These are phyloP conservation scores for Rhytidiadelphus loreus DNA, from an alignment of 225 moss, liverwort and hornwort genomes.

Conservation along the genomic window DNA sequence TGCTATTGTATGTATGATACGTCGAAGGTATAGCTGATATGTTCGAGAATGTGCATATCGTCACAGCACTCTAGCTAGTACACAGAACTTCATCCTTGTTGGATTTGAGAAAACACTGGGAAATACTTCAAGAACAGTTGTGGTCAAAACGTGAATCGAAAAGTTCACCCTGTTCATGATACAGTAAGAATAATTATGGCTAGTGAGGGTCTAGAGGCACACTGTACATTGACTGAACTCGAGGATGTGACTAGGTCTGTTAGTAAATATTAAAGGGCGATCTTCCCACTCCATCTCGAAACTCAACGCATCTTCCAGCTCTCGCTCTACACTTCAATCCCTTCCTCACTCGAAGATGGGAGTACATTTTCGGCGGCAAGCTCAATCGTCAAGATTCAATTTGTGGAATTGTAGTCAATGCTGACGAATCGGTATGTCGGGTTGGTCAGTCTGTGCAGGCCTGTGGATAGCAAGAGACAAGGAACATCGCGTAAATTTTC, in stretches of 20 bases:
- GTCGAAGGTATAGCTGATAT: not conserved
- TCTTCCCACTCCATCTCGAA: not conserved
- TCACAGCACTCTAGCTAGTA: not conserved
- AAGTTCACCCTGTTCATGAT: not conserved
- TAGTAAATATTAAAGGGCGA: not conserved
- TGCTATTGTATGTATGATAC: not conserved
- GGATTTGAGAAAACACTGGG: not conserved
- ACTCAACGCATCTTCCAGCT: not conserved
- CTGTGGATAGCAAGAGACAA: constrained; percentile 43
- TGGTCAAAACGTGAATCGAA: not conserved
- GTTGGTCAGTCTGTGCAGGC: constrained; percentile 39
- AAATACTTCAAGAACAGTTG: not conserved
- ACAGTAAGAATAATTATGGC: not conserved
- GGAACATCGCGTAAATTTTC: constrained; percentile 89
- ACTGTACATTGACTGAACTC: not conserved
- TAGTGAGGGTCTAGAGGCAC: not conserved
- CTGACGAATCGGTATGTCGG: not conserved
- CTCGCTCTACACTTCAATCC: not conserved
- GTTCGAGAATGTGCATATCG: not conserved
- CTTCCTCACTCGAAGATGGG: not conserved
- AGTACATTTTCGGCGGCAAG: not conserved
- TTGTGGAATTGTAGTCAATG: not conserved
- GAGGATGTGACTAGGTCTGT: not conserved
- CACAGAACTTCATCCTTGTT: not conserved
- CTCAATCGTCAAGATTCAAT: not conserved